Evolutionary conservation across 2,329 filamentous ascomycete genomes (phyloP).

Genomic region (Cladorrhinum sp.): DNA sequence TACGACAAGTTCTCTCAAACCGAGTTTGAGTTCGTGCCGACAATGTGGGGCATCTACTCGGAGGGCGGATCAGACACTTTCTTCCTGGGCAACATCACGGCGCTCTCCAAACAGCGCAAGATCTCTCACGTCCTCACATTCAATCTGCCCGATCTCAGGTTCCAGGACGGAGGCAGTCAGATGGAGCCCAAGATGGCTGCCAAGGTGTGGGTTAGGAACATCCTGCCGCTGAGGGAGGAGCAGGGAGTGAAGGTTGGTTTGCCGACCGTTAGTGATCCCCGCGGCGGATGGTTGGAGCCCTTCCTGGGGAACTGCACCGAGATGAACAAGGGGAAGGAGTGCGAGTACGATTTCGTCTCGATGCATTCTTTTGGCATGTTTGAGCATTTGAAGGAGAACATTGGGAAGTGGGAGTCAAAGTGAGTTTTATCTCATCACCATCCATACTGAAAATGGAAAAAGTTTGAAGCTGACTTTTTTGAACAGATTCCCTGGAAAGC

Average conservation of each 20-base stretch:
- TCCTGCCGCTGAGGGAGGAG: constrained; percentile 60
- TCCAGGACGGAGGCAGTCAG: constrained; percentile 56
- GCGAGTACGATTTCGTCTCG: constrained; percentile 60
- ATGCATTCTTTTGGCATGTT: constrained; percentile 70
- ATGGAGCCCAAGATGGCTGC: constrained; percentile 60
- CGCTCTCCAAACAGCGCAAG: constrained; percentile 51
- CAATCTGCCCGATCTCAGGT: constrained; percentile 69
- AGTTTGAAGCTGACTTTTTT: not conserved
- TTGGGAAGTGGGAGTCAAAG: constrained; percentile 55
- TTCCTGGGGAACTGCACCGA: constrained; percentile 63
- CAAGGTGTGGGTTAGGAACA: constrained; percentile 64
- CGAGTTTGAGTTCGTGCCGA: constrained; percentile 70
- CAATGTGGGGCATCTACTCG: constrained; percentile 64
- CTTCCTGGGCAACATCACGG: constrained; percentile 59
- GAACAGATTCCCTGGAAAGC: constrained; percentile 52
- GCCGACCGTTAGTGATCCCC: constrained; percentile 58
- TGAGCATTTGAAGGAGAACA: constrained; percentile 60
- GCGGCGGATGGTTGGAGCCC: constrained; percentile 57
- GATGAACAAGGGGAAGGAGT: constrained; percentile 47
- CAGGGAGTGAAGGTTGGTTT: constrained; percentile 66
- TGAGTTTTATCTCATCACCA: constrained; percentile 26
- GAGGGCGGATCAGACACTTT: constrained; percentile 46
- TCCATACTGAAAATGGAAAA: not conserved
- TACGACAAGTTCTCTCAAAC: constrained; percentile 48
- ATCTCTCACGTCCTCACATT: constrained; percentile 69